A percentile compares a stretch with the other conserved stretches of the same genome.
Conservation (phyloP, 129 eudicot genomes). For the Centrapalus pauciflorus region DNA sequence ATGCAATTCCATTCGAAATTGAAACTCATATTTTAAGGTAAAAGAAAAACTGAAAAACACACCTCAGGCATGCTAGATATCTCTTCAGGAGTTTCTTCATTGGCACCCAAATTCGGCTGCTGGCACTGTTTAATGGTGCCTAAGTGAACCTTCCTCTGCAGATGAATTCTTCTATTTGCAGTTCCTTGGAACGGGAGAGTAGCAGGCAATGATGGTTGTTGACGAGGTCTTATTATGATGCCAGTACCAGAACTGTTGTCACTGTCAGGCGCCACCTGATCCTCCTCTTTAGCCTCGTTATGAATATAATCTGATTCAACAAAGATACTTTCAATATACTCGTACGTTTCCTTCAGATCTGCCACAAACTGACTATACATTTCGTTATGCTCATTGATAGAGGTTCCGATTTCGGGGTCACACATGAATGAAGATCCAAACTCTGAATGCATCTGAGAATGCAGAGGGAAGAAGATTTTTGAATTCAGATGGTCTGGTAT, state of each 20-base stretch:
- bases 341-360: slow-evolving; percentile 15
- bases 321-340: slow-evolving; percentile 48
- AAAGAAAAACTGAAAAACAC: not conserved
- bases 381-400: slow-evolving; percentile 13
- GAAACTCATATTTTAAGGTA: too few relatives aligned
- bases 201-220: not conserved
- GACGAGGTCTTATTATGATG: slow-evolving; percentile 28
- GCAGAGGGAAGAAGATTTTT: slow-evolving; percentile 51
- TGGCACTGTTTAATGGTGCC: slow-evolving; percentile 20
- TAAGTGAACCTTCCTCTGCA: slow-evolving; percentile 32
- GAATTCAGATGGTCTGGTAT: slow-evolving; percentile 23
- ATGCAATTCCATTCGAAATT: not conserved
- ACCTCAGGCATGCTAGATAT: slow-evolving; percentile 26
- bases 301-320: slow-evolving; percentile 29
- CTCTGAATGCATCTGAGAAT: slow-evolving; percentile 45
- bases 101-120: slow-evolving; percentile 3
- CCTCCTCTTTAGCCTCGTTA: not conserved
- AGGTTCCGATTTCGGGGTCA: not conserved
- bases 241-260: slow-evolving; percentile 8
- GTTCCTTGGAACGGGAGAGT: slow-evolving; percentile 39
- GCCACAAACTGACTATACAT: slow-evolving; percentile 37
- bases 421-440: slow-evolving; percentile 37
- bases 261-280: not conserved
- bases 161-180: slow-evolving; percentile 60
- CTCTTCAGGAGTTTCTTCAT: slow-evolving; percentile 12